These are phyloP conservation scores for Henckelia pumila DNA, from an alignment of 257 asterid genomes.

Conservation along the genomic window DNA sequence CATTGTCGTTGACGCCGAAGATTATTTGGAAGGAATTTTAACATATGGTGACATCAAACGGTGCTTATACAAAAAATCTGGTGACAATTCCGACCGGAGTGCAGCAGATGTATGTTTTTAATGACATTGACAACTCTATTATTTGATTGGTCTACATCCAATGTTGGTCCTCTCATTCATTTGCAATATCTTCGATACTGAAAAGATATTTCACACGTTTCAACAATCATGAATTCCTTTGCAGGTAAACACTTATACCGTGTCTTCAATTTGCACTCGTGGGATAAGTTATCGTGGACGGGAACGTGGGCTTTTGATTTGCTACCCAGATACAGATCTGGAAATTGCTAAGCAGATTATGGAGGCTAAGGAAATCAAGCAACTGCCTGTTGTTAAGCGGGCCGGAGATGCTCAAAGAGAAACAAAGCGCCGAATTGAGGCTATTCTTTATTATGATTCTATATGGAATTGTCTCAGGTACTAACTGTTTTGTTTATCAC, in stretches of 20 bases:
- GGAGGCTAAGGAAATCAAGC: slow-evolving; percentile 96
- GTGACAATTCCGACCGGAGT: slow-evolving; percentile 47
- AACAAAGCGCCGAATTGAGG: slow-evolving; percentile 54
- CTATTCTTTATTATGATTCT: slow-evolving; percentile 75
- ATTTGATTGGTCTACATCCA: neutral
- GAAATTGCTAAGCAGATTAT: slow-evolving; percentile 86
- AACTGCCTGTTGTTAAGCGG: slow-evolving; percentile 83
- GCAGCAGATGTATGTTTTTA: slow-evolving; percentile 53
- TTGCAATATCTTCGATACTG: slow-evolving; percentile 1
- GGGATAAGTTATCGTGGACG: slow-evolving; percentile 73
- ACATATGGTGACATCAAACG: slow-evolving; percentile 77
- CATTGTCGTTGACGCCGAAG: slow-evolving; percentile 69
- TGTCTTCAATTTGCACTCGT: slow-evolving; percentile 79
- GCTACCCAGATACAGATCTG: slow-evolving; percentile 87
- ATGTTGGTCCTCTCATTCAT: slow-evolving; percentile 21
- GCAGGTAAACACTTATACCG: slow-evolving; percentile 57
- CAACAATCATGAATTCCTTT: slow-evolving; percentile 20
- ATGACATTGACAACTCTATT: neutral
- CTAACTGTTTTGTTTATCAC: slow-evolving; percentile 13
- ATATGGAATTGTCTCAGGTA: slow-evolving; percentile 79
- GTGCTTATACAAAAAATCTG: slow-evolving; percentile 43
- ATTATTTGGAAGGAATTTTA: slow-evolving; percentile 77
- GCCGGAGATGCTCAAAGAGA: slow-evolving; percentile 56
- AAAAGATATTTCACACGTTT: slow-evolving; percentile 6
- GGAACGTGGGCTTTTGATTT: slow-evolving; percentile 71